Evolutionary conservation across 345 rosid genomes (phyloP).

Genomic region (Cardamine occulta): DNA sequence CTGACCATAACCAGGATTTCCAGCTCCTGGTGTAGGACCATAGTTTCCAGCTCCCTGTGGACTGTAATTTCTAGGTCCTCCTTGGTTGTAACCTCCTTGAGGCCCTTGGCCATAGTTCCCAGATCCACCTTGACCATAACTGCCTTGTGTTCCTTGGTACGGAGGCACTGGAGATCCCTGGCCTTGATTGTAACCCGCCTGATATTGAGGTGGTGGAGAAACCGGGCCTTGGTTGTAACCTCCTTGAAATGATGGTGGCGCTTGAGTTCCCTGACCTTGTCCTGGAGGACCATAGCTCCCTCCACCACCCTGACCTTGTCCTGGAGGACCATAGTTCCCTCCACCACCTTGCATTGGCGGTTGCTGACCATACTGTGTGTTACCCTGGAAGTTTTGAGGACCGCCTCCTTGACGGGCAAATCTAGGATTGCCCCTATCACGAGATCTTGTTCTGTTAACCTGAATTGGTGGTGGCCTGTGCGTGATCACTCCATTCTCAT

Average conservation of each 20-base stretch:
- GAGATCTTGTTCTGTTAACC: slow-evolving; percentile 46
- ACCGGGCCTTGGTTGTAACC: slow-evolving; percentile 43
- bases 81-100: slow-evolving; percentile 52
- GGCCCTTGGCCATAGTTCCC: slow-evolving; percentile 51
- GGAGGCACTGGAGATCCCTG: slow-evolving; percentile 49
- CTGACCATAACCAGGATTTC: slow-evolving; percentile 45
- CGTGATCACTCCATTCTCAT: slow-evolving; percentile 80
- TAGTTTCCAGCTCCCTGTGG: slow-evolving; percentile 45
- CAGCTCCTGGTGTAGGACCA: slow-evolving; percentile 39
- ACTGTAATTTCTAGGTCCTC: slow-evolving; percentile 46
- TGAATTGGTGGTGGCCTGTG: slow-evolving; percentile 84
- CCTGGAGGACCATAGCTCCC: slow-evolving; percentile 48
- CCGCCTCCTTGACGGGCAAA: slow-evolving; percentile 47
- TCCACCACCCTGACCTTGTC: slow-evolving; percentile 33
- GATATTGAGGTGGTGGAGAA: slow-evolving; percentile 43
- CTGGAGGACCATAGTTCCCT: slow-evolving; percentile 47
- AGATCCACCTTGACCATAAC: slow-evolving; percentile 44
- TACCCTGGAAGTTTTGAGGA: slow-evolving; percentile 52
- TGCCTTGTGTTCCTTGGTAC: slow-evolving; percentile 47
- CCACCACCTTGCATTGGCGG: slow-evolving; percentile 56
- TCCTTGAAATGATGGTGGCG: slow-evolving; percentile 47
- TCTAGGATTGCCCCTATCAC: slow-evolving; percentile 50
- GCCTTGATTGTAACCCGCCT: slow-evolving; percentile 50
- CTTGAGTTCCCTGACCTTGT: slow-evolving; percentile 45
- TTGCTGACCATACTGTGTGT: slow-evolving; percentile 45